These are phyloP conservation scores for Medicago ruthenica DNA, from an alignment of 306 rosid species.

Conservation along the genomic window DNA sequence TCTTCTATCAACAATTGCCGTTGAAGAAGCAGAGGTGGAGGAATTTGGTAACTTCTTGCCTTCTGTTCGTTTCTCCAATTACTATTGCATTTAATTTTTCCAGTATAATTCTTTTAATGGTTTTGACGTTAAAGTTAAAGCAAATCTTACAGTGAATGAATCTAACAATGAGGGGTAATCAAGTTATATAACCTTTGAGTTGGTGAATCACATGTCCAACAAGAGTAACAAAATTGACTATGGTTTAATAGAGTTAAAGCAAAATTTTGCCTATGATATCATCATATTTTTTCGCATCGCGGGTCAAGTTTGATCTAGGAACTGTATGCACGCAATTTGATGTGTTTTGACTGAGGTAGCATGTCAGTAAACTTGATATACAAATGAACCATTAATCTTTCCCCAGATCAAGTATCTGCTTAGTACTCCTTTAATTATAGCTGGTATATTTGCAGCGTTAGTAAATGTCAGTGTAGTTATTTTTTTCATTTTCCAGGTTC, in stretches of 20 bases:
- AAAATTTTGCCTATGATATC: slow-evolving; percentile 52
- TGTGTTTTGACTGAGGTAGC: slow-evolving; percentile 56
- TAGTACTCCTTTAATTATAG: neutral
- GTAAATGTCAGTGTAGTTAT: neutral
- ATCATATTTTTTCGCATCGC: slow-evolving; percentile 52
- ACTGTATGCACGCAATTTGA: neutral
- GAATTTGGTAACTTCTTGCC: neutral
- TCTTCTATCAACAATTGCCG: neutral
- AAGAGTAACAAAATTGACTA: neutral
- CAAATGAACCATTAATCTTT: too few relatives aligned
- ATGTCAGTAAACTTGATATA: slow-evolving; percentile 48
- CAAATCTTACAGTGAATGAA: slow-evolving; percentile 49
- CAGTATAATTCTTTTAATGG: neutral
- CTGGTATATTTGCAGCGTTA: neutral
- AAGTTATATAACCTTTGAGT: slow-evolving; percentile 59
- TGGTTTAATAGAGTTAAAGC: slow-evolving; percentile 57
- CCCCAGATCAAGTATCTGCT: too few relatives aligned
- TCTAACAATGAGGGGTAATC: slow-evolving; percentile 60
- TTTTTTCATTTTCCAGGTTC: slow-evolving; percentile 53
- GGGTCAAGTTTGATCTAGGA: slow-evolving; percentile 31
- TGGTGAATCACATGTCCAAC: slow-evolving; percentile 41
- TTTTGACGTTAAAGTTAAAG: slow-evolving; percentile 20
- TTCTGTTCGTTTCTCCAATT: neutral
- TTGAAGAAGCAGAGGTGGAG: neutral
- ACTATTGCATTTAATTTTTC: neutral